Evolutionary conservation across 1,284 basidiomycete genomes (phyloP), one percentile per base, ranked within the genome.

Genomic region (Pterulicium gracile): DNA sequence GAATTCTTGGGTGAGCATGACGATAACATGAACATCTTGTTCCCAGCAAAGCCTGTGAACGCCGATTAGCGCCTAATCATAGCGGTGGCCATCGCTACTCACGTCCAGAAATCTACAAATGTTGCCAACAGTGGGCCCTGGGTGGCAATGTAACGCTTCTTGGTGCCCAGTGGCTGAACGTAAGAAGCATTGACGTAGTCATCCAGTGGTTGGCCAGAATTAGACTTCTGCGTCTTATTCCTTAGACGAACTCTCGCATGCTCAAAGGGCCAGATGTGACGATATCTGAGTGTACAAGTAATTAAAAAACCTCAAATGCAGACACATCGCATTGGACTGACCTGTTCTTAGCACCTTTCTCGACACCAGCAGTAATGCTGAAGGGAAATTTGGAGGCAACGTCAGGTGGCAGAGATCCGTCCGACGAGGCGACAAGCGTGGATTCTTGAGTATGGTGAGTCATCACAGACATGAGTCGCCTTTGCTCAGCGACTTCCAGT

Each of bases 231-330:
- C 18, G 39, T 10, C 39, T 7, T 10, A 19, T 41, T 41, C 19
- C 39, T 41, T 7, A 41, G 67, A 36, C 81, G 75, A 2, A 95
- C 91, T 19, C 91, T 81, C 13, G 88, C 82, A 59, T 93, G 89
- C 58, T 96, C 93, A 57, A 94, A 97, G 0, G 93, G 93, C 93
- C 93, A 97, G 47, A 97, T 95, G 59, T 97, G 89, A 34, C 77
- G 77, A 63, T 88, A 88, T 24, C 13, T 34, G 14, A 17, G 27
- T 14, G 18, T 21, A 44, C 24, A 42, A 18, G 39, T 14, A 48
- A 46, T 47, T 24, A 42, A 48, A 49, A 52, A 43, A 46, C 32
- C 12, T 22, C n/a, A 41, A n/a, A 52, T 27, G 12, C 44, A 24
- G 42, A 46, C 43, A 34, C 44, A 45, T 22, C 43, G 12, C 22